phyloP scores from a whole-genome alignment of 371 early-diverging fungal species.

The Mycotypha africana region DNA sequence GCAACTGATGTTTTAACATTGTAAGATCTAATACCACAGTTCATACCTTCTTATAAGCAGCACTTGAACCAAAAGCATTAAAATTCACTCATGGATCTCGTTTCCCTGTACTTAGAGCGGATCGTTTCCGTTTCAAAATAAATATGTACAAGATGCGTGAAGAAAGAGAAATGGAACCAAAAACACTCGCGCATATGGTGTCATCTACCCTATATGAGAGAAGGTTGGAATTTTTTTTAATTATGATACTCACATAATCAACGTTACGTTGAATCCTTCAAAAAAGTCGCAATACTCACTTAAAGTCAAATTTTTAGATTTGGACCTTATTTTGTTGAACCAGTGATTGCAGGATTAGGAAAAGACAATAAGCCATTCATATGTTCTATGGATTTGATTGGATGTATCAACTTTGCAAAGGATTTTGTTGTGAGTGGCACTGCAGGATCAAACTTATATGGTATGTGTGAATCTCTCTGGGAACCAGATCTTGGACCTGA shows the following conservation, averaged over 20 bases:
- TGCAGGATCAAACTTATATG: slow-evolving; percentile 86
- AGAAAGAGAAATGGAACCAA: slow-evolving; percentile 95
- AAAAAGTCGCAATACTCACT: too few relatives aligned
- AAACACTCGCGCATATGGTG: slow-evolving; percentile 92
- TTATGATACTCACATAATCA: too few relatives aligned
- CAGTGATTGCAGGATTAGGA: slow-evolving; percentile 95
- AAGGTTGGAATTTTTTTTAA: slow-evolving; percentile 45
- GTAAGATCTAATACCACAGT: slow-evolving; percentile 58
- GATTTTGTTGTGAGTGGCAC: slow-evolving; percentile 98
- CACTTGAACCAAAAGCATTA: too few relatives aligned
- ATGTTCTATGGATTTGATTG: slow-evolving; percentile 96
- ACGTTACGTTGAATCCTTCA: too few relatives aligned
- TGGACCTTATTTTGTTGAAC: slow-evolving; percentile 95
- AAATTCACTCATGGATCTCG: too few relatives aligned
- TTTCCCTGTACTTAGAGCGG: slow-evolving; percentile 71
- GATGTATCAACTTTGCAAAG: slow-evolving; percentile 92
- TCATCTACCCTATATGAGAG: slow-evolving; percentile 97
- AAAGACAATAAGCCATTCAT: slow-evolving; percentile 91
- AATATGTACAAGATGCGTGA: slow-evolving; percentile 98
- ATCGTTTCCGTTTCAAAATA: slow-evolving; percentile 89
- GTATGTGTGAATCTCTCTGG: slow-evolving; percentile 98
- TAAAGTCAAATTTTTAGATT: slow-evolving; percentile 56
- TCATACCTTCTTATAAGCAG: too few relatives aligned
- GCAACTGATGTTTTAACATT: slow-evolving; percentile 98
- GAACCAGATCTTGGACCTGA: slow-evolving; percentile 97